Evolutionary conservation across 2,329 filamentous ascomycete genomes (phyloP).

Genomic region (Amauroascus niger): DNA sequence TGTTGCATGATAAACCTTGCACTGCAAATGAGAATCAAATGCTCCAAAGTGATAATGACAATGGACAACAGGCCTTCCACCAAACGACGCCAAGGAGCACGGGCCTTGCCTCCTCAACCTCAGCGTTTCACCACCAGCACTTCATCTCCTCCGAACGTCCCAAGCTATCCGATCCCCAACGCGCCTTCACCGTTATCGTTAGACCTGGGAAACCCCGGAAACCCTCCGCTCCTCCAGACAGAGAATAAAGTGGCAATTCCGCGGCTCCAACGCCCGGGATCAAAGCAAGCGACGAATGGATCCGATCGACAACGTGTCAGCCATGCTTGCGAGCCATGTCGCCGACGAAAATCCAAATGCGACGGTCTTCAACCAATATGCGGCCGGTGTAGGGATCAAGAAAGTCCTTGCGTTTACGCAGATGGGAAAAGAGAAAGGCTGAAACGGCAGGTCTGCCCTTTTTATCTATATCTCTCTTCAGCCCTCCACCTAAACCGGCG

Average conservation of each 20-base stretch:
- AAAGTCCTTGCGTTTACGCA: constrained; percentile 26
- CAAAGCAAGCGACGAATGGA: constrained; percentile 6
- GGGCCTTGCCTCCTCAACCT: constrained; percentile 6
- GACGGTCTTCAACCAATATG: constrained; percentile 28
- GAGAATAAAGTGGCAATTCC: constrained; percentile 19
- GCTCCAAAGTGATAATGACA: background rate
- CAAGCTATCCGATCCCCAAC: constrained; percentile 1
- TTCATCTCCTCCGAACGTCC: constrained; percentile 2
- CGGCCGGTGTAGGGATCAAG: constrained; percentile 26
- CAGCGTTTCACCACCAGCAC: constrained; percentile 6
- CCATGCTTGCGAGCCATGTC: constrained; percentile 29
- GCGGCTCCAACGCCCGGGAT: constrained; percentile 15
- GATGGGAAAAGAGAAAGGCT: constrained; percentile 30
- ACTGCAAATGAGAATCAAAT: background rate
- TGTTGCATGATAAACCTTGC: background rate
- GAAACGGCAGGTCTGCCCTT: constrained; percentile 19
- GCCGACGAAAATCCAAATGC: constrained; percentile 32
- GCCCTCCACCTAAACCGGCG: background rate
- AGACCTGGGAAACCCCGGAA: constrained; percentile 5
- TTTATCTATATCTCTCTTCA: background rate
- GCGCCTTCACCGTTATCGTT: constrained; percentile 4
- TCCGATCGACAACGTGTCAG: constrained; percentile 18
- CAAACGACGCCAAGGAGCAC: constrained; percentile 14
- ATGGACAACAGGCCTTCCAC: constrained; percentile 8
- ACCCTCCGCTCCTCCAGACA: constrained; percentile 3